Evolutionary conservation across 768 basidiomycete species (phyloP), one percentile per base, ranked within the genome.

Genomic region (Rhizopogon rudus): DNA sequence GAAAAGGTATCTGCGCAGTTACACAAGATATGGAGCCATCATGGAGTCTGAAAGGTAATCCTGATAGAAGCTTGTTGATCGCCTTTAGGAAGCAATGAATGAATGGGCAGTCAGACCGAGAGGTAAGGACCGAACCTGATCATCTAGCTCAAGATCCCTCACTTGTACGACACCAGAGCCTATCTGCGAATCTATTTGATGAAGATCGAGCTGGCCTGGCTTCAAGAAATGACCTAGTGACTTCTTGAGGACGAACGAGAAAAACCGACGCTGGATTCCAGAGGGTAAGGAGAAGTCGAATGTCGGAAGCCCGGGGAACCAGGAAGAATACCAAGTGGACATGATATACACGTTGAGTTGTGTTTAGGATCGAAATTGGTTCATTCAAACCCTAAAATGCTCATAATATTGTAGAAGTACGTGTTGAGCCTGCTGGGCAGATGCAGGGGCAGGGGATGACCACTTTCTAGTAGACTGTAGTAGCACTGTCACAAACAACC

Each of bases 121-220:
- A 50, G 40, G n/a, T 53, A 41, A 20, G 9, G 31, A 44, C 78
- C 86, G 63, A 64, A 88, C 94, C 68, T 84, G 76, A 49, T 79
- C 77, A 67, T 93, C 83, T 49, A 98, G 73, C 66, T 93, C 83
- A 53, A 97, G 74, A 63, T 93, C 85, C 59, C 86, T 86, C 39
- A 98, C 81, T 70, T 93, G 90, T 4, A 97, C 84, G 67, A 81
- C 87, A 16, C 95, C 95, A 41, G 87, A 88, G n/a, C 91, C 88
- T 63, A 98, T 87, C 71, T 96, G 92, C 29, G 92, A 89, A 63
- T 96, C 92, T 62, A 97, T 87, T 71, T 92, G 86, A 53, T 86
- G 80, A 51, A 82, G 77, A 72, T 97, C 91, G 55, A 97, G 81
- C 63, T 94, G 93, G 14, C 92, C 94, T 9, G 90, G 91, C 67